Conservation (phyloP, 1,139 yeast species). For the Suhomyces bokatorum region DNA sequence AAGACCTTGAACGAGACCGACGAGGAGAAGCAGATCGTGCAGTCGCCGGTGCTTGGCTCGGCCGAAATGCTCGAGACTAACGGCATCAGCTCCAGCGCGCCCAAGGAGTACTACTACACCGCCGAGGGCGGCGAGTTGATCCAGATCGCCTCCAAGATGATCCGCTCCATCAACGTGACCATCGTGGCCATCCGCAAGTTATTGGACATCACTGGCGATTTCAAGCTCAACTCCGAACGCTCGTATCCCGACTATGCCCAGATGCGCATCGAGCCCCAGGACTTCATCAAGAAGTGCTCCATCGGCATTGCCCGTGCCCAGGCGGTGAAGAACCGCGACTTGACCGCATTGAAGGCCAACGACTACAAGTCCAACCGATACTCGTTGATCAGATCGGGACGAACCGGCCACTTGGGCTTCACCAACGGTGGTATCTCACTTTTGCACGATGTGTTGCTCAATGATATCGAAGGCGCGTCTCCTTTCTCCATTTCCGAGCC, state of each 20-base stretch:
- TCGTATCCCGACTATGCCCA: constrained; percentile 70
- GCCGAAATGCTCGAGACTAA: constrained; percentile 4
- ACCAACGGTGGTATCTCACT: constrained; percentile 62
- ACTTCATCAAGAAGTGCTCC: constrained; percentile 64
- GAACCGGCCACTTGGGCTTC: constrained; percentile 51
- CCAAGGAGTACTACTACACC: constrained; percentile 53
- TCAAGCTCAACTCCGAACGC: constrained; percentile 62
- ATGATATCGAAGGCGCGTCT: constrained; percentile 35
- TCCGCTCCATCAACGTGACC: constrained; percentile 54
- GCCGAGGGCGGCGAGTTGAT: constrained; percentile 68
- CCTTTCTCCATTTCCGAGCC: constrained; percentile 46
- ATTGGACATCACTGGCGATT: constrained; percentile 65
- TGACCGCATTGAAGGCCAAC: constrained; percentile 17
- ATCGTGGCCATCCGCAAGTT: constrained; percentile 44
- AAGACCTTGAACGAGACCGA: constrained; percentile 48
- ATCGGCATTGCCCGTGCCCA: constrained; percentile 56
- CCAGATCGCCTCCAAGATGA: constrained; percentile 63
- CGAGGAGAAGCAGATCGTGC: constrained; percentile 20
- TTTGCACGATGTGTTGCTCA: constrained; percentile 47
- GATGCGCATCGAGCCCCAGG: constrained; percentile 59
- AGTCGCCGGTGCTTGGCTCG: constrained; percentile 1
- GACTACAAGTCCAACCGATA: constrained; percentile 39
- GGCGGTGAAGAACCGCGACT: constrained; percentile 26
- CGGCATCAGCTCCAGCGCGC: constrained; percentile 4
- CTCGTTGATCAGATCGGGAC: constrained; percentile 63